phyloP scores from a whole-genome alignment of 129 eudicot species.

The sunflower (Helianthus annuus) region HanXRQr2.0-SUNRISE NC_035448.2:172507357-172507856 shows the following conservation, averaged over 20 bases:
- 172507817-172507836: conserved; percentile 29
- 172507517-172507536: conserved; percentile 52
- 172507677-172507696: conserved; percentile 63
- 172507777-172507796: conserved; percentile 51
- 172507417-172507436: conserved; percentile 45
- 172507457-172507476: conserved; percentile 53
- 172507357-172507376: conserved; percentile 58
- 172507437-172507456: conserved; percentile 52
- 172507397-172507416: conserved; percentile 50
- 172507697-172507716: conserved; percentile 82
- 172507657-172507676: conserved; percentile 49
- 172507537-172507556: conserved; percentile 92
- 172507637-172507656: conserved; percentile 49
- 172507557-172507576: conserved; percentile 86
- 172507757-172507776: conserved; percentile 52
- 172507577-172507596: conserved; percentile 93
- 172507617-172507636: conserved; percentile 63
- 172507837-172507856: no score
- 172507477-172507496: conserved; percentile 36
- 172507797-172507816: conserved; percentile 48
- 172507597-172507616: conserved; percentile 57
- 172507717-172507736: conserved; percentile 48
- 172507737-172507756: conserved; percentile 49
- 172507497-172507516: conserved; percentile 64
- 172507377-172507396: conserved; percentile 45